phyloP scores from a whole-genome alignment of 495 filamentous ascomycete species.

The Delitschia confertaspora region DNA sequence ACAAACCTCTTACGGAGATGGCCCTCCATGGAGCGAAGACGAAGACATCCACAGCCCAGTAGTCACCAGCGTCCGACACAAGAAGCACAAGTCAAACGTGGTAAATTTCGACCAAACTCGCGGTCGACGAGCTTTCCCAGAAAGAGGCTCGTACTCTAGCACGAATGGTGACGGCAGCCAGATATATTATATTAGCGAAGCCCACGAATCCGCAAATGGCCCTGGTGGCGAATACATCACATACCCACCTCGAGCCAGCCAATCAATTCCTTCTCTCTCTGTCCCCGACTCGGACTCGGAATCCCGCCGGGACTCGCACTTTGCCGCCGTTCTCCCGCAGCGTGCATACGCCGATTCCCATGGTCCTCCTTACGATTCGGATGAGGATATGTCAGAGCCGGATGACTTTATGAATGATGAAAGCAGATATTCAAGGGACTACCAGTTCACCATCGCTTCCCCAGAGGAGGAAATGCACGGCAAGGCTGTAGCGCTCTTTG shows the following conservation, averaged over 20 bases:
- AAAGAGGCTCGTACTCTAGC: conserved; percentile 55
- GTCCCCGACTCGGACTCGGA: conserved; percentile 36
- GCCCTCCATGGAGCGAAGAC: conserved; percentile 95
- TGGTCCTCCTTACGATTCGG: conserved; percentile 33
- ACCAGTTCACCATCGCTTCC: conserved; percentile 89
- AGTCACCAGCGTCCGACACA: conserved; percentile 62
- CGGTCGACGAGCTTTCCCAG: conserved; percentile 33
- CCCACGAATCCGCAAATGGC: conserved; percentile 55
- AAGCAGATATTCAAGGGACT: conserved; percentile 75
- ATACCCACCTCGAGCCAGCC: conserved; percentile 47
- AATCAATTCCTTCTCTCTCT: conserved; percentile 47
- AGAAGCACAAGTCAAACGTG: conserved; percentile 69
- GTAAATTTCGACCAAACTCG: conserved; percentile 40
- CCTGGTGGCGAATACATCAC: conserved; percentile 75
- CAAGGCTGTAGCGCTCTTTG: conserved; percentile 89
- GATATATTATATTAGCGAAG: conserved; percentile 64
- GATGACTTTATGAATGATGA: conserved; percentile 48
- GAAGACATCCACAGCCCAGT: conserved; percentile 92
- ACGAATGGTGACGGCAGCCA: conserved; percentile 66
- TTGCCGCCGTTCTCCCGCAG: conserved; percentile 40
- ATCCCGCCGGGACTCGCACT: conserved; percentile 39
- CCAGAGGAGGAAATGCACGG: conserved; percentile 97
- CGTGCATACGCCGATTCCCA: conserved; percentile 48
- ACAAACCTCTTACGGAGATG: conserved; percentile 79
- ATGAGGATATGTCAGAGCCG: conserved; percentile 28